Evolutionary conservation across 345 rosid genomes (phyloP).

Genomic region (Arabidopsis suecica): DNA sequence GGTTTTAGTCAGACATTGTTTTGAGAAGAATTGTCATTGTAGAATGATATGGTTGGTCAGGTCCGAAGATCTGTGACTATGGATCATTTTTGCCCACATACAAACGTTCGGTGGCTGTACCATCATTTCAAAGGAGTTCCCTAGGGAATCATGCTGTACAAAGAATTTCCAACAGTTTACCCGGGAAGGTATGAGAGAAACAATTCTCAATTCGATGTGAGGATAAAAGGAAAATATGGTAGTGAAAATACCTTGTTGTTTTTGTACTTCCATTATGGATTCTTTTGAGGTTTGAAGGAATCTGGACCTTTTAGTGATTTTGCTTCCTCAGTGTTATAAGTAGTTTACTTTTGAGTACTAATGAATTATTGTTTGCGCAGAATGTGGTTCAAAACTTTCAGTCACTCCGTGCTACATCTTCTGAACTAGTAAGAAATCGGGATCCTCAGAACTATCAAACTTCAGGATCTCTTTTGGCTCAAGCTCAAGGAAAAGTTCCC

Average conservation of each 20-base stretch:
- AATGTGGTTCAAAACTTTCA: slow-evolving; percentile 51
- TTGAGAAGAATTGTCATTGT: slow-evolving; percentile 22
- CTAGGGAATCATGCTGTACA: slow-evolving; percentile 22
- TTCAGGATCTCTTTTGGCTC: slow-evolving; percentile 39
- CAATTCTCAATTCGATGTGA: neutral
- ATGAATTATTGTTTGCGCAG: slow-evolving; percentile 46
- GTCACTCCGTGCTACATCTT: slow-evolving; percentile 44
- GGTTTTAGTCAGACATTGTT: slow-evolving; percentile 10
- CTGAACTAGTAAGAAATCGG: slow-evolving; percentile 30
- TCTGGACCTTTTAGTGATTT: neutral
- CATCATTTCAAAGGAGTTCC: slow-evolving; percentile 49
- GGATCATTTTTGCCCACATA: slow-evolving; percentile 76
- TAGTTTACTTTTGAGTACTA: neutral
- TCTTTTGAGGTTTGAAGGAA: neutral
- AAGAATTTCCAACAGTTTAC: neutral
- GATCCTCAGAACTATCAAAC: slow-evolving; percentile 47
- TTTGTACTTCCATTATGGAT: neutral
- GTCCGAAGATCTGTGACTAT: slow-evolving; percentile 61
- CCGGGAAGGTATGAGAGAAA: neutral
- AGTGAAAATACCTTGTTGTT: neutral
- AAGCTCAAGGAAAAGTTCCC: slow-evolving; percentile 42
- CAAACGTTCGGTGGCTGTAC: slow-evolving; percentile 43
- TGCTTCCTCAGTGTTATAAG: neutral
- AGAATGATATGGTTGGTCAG: slow-evolving; percentile 51
- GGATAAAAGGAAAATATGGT: neutral